Percentiles rank a stretch among this genome's conserved stretches.
These are phyloP conservation scores for Sodiomyces alkalinus DNA, from an alignment of 2,329 filamentous ascomycete species.

Conservation along the genomic window DNA sequence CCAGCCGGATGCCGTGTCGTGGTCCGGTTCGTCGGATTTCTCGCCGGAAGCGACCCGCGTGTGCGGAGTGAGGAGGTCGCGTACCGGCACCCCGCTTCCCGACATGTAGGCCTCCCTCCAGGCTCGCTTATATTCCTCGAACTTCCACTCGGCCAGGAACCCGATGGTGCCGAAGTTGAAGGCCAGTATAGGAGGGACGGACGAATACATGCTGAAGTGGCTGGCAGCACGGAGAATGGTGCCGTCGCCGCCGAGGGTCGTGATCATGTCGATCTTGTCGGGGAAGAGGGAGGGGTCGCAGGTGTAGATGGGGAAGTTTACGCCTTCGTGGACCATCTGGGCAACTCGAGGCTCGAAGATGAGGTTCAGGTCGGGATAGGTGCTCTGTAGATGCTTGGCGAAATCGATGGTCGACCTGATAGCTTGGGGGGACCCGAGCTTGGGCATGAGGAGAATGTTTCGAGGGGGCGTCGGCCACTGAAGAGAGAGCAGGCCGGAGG, in stretches of 20 bases:
- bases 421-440: conserved; percentile 39
- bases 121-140: conserved; percentile 78
- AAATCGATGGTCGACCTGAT: conserved; percentile 37
- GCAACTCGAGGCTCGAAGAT: conserved; percentile 72
- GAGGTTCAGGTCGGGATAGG: conserved; percentile 68
- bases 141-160: conserved; percentile 94
- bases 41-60: conserved; percentile 19
- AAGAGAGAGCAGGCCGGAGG: conserved; percentile 31
- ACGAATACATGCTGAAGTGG: conserved; percentile 54
- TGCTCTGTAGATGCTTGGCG: conserved; percentile 57
- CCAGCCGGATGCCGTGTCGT: conserved; percentile 35
- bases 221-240: conserved; percentile 78
- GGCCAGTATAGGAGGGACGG: conserved; percentile 79
- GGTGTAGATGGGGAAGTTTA: conserved; percentile 62
- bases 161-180: conserved; percentile 97
- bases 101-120: conserved; percentile 88
- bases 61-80: conserved; percentile 24
- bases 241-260: conserved; percentile 85
- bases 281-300: conserved; percentile 39
- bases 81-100: conserved; percentile 35
- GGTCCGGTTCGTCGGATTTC: conserved; percentile 10
- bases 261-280: conserved; percentile 72
- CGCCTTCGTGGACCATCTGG: conserved; percentile 48
- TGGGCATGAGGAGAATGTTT: conserved; percentile 43
- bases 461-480: conserved; percentile 38